Evolutionary conservation across 1,139 yeast species (phyloP).

Genomic region (Hansenula anomala): DNA sequence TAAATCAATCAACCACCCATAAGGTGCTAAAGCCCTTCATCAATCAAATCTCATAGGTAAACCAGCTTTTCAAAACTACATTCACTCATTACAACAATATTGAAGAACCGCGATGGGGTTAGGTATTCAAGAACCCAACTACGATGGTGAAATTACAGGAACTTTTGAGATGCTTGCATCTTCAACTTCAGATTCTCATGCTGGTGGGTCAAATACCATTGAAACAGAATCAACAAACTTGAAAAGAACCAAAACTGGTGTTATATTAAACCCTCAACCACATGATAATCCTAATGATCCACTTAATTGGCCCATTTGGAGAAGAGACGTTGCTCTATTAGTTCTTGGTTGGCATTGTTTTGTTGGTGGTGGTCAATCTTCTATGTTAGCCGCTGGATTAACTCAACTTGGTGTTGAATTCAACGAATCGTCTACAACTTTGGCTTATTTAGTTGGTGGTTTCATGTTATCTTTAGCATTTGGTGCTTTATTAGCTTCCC

Average conservation of each 20-base stretch:
- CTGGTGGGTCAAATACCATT: slow-evolving; percentile 2
- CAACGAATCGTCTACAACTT: slow-evolving; percentile 34
- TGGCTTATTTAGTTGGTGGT: slow-evolving; percentile 55
- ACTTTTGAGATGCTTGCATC: slow-evolving; percentile 33
- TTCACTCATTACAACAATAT: no score
- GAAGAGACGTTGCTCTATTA: slow-evolving; percentile 47
- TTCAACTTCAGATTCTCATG: slow-evolving; percentile 3
- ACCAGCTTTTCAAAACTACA: no score
- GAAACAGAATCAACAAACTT: slow-evolving; percentile 4
- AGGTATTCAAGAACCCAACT: slow-evolving; percentile 41
- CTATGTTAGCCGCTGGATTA: slow-evolving; percentile 57
- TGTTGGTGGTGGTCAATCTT: slow-evolving; percentile 61
- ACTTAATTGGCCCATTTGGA: slow-evolving; percentile 60
- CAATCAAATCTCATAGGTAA: no score
- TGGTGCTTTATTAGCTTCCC: slow-evolving; percentile 56
- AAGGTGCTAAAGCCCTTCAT: no score
- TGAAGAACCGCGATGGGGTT: slow-evolving; percentile 16
- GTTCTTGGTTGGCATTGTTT: slow-evolving; percentile 56
- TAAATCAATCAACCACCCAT: no score
- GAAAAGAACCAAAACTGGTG: slow-evolving; percentile 41
- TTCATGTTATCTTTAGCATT: slow-evolving; percentile 56
- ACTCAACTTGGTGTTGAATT: slow-evolving; percentile 38
- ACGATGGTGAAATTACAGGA: slow-evolving; percentile 39
- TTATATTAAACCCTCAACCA: slow-evolving; percentile 63
- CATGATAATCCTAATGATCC: slow-evolving; percentile 66